phyloP scores from a whole-genome alignment of 2,329 filamentous ascomycete genomes.

The Fusarium sp. region DNA sequence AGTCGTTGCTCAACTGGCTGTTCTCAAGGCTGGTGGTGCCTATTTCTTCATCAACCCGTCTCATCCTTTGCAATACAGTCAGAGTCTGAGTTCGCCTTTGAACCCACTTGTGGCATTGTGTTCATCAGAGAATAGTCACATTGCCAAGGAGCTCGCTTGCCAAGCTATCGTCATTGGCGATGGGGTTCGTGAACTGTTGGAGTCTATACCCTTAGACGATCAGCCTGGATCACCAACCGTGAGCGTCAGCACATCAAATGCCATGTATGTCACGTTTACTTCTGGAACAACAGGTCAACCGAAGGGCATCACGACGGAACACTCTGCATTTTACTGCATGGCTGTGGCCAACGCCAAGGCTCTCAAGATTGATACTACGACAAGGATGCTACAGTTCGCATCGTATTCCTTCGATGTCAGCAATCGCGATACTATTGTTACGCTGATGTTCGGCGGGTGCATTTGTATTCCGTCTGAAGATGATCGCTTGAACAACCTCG shows the following conservation, averaged over 20 bases:
- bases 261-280: not conserved
- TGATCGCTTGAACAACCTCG: slow-evolving; percentile 1
- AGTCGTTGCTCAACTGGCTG: not conserved
- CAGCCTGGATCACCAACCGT: not conserved
- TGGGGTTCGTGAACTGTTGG: not conserved
- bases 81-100: not conserved
- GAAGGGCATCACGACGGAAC: slow-evolving; percentile 1
- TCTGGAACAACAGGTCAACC: slow-evolving; percentile 2
- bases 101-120: not conserved
- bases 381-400: slow-evolving; percentile 5
- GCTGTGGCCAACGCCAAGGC: not conserved
- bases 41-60: slow-evolving; percentile 14
- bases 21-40: not conserved
- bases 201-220: not conserved
- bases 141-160: not conserved
- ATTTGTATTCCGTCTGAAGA: not conserved
- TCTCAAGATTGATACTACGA: not conserved
- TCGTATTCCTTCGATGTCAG: slow-evolving; percentile 10
- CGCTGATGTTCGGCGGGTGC: not conserved
- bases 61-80: not conserved
- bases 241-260: not conserved
- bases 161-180: not conserved
- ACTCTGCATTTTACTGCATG: slow-evolving; percentile 2
- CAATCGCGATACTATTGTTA: not conserved
- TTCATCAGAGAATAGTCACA: not conserved